These are phyloP conservation scores for Fragaria ananassa DNA, from an alignment of 306 rosid species.

Conservation along the genomic window DNA sequence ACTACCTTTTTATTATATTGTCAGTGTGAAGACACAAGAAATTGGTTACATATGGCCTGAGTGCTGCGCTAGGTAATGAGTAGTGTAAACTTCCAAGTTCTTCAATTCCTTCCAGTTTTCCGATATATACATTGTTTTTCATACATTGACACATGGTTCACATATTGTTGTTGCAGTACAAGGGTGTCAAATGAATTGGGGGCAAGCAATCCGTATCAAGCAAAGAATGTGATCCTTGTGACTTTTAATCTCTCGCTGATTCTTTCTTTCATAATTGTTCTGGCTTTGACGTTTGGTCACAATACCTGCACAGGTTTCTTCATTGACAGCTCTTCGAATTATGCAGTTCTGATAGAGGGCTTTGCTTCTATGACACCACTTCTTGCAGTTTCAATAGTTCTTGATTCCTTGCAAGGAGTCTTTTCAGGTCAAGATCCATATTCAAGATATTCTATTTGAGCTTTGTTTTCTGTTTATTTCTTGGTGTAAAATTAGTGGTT, in stretches of 20 bases:
- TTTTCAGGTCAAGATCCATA: constrained; percentile 59
- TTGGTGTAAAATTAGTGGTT: not conserved
- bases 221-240: constrained; percentile 69
- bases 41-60: constrained; percentile 72
- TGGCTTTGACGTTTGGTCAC: constrained; percentile 55
- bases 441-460: not conserved
- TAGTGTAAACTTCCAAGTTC: not conserved
- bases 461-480: not conserved
- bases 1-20: constrained; percentile 9
- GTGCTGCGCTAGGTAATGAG: constrained; percentile 78
- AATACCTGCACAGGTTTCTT: constrained; percentile 54
- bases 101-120: not conserved
- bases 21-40: constrained; percentile 64
- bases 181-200: constrained; percentile 93
- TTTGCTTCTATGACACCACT: constrained; percentile 74
- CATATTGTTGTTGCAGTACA: constrained; percentile 42
- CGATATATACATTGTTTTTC: constrained; percentile 1
- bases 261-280: constrained; percentile 44
- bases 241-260: constrained; percentile 59
- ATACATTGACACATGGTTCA: constrained; percentile 4
- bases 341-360: constrained; percentile 29
- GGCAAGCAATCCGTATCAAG: constrained; percentile 53
- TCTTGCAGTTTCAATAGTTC: constrained; percentile 51
- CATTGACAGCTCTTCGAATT: constrained; percentile 32
- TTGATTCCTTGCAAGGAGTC: constrained; percentile 73